A percentile compares a stretch with the other conserved stretches of the same genome.
These are phyloP conservation scores for Lanmaoa rubissima DNA, from an alignment of 768 basidiomycete species.

Conservation along the genomic window DNA sequence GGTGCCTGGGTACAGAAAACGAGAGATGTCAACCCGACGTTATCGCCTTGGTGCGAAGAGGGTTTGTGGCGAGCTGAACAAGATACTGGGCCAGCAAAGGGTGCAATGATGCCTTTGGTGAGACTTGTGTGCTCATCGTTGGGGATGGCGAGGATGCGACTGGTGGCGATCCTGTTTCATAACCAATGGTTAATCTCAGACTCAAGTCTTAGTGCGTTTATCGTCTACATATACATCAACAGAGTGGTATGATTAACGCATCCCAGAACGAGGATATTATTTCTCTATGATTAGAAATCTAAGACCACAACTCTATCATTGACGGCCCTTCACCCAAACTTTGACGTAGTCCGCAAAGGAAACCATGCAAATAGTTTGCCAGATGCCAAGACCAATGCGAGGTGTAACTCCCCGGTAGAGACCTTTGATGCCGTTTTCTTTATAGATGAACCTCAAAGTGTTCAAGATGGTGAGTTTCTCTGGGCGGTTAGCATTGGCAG, in stretches of 20 bases:
- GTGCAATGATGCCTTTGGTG: conserved; percentile 24
- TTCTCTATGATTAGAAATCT: conserved; percentile 20
- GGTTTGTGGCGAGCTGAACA: conserved; percentile 60
- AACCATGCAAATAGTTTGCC: conserved; percentile 99
- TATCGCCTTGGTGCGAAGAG: conserved; percentile 76
- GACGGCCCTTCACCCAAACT: conserved; percentile 60
- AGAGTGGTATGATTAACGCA: conserved; percentile 14
- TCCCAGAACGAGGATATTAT: conserved; percentile 21
- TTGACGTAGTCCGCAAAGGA: conserved; percentile 97
- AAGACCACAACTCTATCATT: conserved; percentile 17
- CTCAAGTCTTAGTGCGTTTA: neutral
- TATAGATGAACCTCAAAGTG: conserved; percentile 93
- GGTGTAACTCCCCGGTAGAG: conserved; percentile 97
- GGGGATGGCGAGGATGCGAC: neutral
- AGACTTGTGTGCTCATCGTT: conserved; percentile 39
- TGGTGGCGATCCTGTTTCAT: neutral
- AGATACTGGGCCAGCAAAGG: conserved; percentile 72
- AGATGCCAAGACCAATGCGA: conserved; percentile 92
- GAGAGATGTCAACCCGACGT: conserved; percentile 55
- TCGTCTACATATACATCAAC: neutral
- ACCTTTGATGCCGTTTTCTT: conserved; percentile 93
- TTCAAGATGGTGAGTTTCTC: conserved; percentile 90
- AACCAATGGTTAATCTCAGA: neutral
- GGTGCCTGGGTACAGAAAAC: neutral
- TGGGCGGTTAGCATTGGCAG: conserved; percentile 73